phyloP scores from a whole-genome alignment of 345 rosid genomes.

The Brassica rapa region DNA sequence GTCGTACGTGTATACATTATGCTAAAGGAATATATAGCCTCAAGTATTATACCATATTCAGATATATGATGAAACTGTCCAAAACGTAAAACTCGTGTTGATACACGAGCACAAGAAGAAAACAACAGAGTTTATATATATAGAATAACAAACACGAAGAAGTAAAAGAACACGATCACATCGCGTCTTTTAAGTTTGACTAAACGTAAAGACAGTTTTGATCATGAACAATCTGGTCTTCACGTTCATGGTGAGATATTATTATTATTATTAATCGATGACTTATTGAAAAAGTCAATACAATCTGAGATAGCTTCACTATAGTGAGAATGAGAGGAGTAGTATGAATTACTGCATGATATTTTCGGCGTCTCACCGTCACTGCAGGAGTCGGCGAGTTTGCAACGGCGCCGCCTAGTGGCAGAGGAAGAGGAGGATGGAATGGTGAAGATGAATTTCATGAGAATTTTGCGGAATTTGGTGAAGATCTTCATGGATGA shows the following conservation, averaged over 20 bases:
- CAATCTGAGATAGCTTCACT: slow-evolving; percentile 85
- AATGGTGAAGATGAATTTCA: slow-evolving; percentile 55
- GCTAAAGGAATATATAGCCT: background rate
- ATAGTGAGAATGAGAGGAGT: slow-evolving; percentile 83
- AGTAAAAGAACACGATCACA: background rate
- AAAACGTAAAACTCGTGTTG: background rate
- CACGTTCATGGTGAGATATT: slow-evolving; percentile 26
- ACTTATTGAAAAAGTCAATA: slow-evolving; percentile 86
- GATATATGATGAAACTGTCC: background rate
- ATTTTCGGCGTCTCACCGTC: slow-evolving; percentile 66
- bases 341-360: slow-evolving; percentile 73
- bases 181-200: background rate
- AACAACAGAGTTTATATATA: background rate
- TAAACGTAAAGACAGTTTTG: slow-evolving; percentile 20
- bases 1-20: background rate
- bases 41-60: background rate
- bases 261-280: slow-evolving; percentile 38
- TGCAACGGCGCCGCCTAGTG: slow-evolving; percentile 18
- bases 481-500: slow-evolving; percentile 72
- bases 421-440: slow-evolving; percentile 39
- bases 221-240: slow-evolving; percentile 15
- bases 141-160: background rate
- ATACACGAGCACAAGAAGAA: slow-evolving; percentile 1
- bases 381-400: background rate
- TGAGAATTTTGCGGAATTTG: slow-evolving; percentile 67